Conservation (phyloP, 805 yeast genomes). For the Jamesozyma gamospora region DNA sequence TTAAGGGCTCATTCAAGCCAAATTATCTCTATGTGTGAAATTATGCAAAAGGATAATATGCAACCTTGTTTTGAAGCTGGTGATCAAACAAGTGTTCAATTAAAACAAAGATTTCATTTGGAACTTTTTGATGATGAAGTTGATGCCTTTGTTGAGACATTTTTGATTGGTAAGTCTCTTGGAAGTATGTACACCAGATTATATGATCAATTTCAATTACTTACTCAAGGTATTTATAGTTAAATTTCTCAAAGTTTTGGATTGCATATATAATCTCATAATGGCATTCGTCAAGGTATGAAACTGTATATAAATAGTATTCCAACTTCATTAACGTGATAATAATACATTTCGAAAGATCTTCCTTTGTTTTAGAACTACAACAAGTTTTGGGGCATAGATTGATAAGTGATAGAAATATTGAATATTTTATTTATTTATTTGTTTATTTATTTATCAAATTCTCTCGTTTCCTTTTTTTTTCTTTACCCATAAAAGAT, state of each 20-base stretch:
- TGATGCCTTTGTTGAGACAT: constrained; percentile 68
- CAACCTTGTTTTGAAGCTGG: constrained; percentile 91
- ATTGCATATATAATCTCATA: too few species aligned
- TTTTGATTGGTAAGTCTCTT: constrained; percentile 66
- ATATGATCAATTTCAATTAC: constrained; percentile 88
- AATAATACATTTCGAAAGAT: too few species aligned
- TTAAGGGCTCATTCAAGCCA: constrained; percentile 66
- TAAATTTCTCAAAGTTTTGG: constrained; percentile 16
- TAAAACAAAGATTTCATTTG: constrained; percentile 74
- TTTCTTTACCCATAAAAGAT: too few species aligned
- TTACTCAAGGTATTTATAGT: constrained; percentile 90
- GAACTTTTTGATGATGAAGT: constrained; percentile 55
- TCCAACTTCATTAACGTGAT: too few species aligned
- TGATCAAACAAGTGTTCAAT: constrained; percentile 64
- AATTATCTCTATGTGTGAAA: constrained; percentile 72
- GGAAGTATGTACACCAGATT: constrained; percentile 85
- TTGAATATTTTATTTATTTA: not conserved
- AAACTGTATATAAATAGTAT: too few species aligned
- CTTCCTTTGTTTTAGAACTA: too few species aligned
- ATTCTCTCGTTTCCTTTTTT: too few species aligned
- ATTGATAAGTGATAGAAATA: too few species aligned
- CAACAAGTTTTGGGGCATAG: too few species aligned
- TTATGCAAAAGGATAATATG: constrained; percentile 86
- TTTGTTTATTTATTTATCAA: too few species aligned
- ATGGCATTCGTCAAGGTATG: too few species aligned